phyloP scores from a whole-genome alignment of 2,329 filamentous ascomycete species.

The Aspergillus sp. region DNA sequence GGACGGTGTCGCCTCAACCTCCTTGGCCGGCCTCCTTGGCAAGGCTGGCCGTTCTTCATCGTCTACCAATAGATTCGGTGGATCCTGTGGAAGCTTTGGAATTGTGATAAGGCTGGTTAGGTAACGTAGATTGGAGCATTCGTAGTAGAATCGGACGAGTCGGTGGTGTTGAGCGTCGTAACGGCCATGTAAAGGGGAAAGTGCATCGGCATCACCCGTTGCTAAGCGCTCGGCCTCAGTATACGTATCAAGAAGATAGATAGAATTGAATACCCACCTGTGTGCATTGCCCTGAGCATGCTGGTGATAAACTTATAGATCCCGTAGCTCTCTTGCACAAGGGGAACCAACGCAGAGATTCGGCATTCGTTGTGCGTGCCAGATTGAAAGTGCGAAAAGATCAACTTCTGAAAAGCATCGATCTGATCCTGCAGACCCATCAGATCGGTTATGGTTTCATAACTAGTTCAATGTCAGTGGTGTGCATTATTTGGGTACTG shows the following conservation, averaged over 20 bases:
- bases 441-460: conserved; percentile 92
- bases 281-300: conserved; percentile 98
- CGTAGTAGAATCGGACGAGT: conserved; percentile 96
- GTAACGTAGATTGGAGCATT: conserved; percentile 96
- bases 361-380: conserved; percentile 94
- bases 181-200: conserved; percentile 80
- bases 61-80: conserved; percentile 82
- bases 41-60: conserved; percentile 81
- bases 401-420: conserved; percentile 96
- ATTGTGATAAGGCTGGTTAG: conserved; percentile 95
- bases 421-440: conserved; percentile 98
- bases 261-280: conserved; percentile 57
- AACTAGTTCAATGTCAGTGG: conserved; percentile 43
- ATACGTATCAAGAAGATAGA: neutral
- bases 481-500: neutral
- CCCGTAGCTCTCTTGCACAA: conserved; percentile 97
- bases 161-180: conserved; percentile 97
- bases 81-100: conserved; percentile 90
- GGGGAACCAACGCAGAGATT: conserved; percentile 86
- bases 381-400: conserved; percentile 93
- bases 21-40: conserved; percentile 68
- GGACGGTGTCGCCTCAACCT: conserved; percentile 70
- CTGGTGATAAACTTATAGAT: conserved; percentile 99
- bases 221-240: conserved; percentile 48
- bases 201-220: conserved; percentile 88